A percentile compares a stretch with the other conserved stretches of the same genome.
phyloP scores from a whole-genome alignment of 176 grass and related monocot species.

The Oryza meyeriana region DNA sequence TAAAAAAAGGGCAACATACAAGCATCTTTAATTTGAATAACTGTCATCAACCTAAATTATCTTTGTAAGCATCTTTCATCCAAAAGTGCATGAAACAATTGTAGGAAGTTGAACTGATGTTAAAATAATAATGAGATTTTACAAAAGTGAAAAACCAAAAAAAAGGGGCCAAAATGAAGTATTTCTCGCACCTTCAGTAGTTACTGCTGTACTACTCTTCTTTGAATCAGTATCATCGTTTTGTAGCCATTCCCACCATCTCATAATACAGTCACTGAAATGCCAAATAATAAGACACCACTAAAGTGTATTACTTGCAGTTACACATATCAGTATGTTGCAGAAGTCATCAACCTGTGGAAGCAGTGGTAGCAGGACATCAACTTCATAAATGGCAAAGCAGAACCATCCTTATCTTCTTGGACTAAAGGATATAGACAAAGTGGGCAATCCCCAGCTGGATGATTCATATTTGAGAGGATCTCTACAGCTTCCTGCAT shows the following conservation, averaged over 20 bases:
- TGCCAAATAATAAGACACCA: conserved; percentile 20
- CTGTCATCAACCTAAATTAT: not conserved
- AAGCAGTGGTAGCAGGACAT: conserved; percentile 99
- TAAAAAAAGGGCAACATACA: not conserved
- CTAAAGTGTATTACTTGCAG: not conserved
- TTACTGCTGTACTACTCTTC: conserved; percentile 19
- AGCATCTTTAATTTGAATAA: not conserved
- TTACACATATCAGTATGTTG: conserved; percentile 5
- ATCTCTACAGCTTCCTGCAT: conserved; percentile 82
- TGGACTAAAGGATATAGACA: conserved; percentile 82
- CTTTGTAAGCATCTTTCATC: not conserved
- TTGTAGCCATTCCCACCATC: conserved; percentile 88
- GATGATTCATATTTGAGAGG: conserved; percentile 92
- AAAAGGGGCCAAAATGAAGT: not conserved
- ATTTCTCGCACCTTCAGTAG: conserved; percentile 32
- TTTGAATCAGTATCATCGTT: conserved; percentile 39
- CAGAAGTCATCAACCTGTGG: conserved; percentile 59
- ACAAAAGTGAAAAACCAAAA: not conserved
- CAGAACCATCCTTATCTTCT: conserved; percentile 48
- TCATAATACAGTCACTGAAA: conserved; percentile 76
- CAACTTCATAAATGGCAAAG: conserved; percentile 87
- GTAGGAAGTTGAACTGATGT: not conserved
- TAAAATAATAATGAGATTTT: not conserved
- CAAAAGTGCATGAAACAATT: not conserved
- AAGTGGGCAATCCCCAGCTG: conserved; percentile 88